These are phyloP conservation scores for Zygoascus bituminiphila DNA, from an alignment of 805 yeast species.

Conservation along the genomic window DNA sequence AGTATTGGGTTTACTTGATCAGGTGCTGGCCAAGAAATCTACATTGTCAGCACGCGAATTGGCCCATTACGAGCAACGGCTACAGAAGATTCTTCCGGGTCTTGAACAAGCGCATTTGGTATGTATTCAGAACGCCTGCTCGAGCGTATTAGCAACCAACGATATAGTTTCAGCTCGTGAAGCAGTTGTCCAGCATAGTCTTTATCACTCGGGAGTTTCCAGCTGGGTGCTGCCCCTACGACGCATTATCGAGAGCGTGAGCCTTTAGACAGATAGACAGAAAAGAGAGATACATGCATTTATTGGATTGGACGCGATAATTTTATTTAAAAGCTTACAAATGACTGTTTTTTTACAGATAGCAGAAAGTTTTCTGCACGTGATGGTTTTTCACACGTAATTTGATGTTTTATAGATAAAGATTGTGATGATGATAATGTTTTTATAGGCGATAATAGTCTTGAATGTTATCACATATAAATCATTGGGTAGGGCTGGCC, in stretches of 20 bases:
- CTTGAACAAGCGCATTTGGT: constrained; percentile 17
- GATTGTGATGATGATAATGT: no score
- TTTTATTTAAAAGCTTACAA: no score
- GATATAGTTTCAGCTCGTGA: constrained; percentile 27
- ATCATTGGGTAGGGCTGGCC: no score
- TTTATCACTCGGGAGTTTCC: constrained; percentile 47
- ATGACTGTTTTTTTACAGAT: no score
- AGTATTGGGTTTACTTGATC: constrained; percentile 6
- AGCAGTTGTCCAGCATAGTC: constrained; percentile 43
- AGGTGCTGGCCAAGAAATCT: constrained; percentile 8
- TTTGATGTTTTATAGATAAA: no score
- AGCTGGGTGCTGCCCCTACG: constrained; percentile 64
- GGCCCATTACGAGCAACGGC: constrained; percentile 20
- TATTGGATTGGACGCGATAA: no score
- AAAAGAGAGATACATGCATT: no score
- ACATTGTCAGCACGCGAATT: constrained; percentile 17
- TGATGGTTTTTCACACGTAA: no score
- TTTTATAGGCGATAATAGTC: no score
- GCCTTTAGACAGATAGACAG: no score
- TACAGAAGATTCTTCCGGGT: constrained; percentile 13
- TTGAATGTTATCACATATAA: no score
- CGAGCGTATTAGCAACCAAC: constrained; percentile 24
- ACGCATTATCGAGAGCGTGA: constrained; percentile 39
- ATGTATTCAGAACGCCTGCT: constrained; percentile 24
- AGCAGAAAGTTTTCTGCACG: no score